phyloP scores from a whole-genome alignment of 2,329 filamentous ascomycete species.

The Immersiporthe knoxdaviesiana region DNA sequence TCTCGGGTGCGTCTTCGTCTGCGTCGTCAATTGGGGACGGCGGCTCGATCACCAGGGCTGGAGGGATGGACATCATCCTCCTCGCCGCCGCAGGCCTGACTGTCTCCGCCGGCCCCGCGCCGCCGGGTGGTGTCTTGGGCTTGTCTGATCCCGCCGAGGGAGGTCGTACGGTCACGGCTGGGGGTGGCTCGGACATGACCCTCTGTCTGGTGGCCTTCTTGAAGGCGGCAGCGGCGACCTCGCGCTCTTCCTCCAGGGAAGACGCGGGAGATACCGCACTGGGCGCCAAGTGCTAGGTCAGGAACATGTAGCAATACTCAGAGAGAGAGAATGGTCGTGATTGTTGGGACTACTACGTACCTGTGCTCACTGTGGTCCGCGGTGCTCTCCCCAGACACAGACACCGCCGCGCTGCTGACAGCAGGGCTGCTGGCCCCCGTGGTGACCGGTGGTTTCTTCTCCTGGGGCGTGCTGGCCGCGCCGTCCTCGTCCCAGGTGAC shows the following conservation, averaged over 20 bases:
- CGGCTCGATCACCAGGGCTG: slow-evolving; percentile 5
- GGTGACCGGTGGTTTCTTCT: not conserved
- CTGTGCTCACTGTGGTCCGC: slow-evolving; percentile 20
- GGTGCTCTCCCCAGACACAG: slow-evolving; percentile 25
- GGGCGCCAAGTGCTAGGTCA: not conserved
- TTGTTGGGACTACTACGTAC: too few species aligned
- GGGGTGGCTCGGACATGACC: slow-evolving; percentile 7
- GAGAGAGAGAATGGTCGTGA: too few species aligned
- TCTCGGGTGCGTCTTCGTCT: not conserved
- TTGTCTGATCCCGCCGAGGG: slow-evolving; percentile 4
- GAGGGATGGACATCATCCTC: slow-evolving; percentile 2
- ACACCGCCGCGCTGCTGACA: slow-evolving; percentile 20
- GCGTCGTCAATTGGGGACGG: slow-evolving; percentile 7
- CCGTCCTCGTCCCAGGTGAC: slow-evolving; percentile 36
- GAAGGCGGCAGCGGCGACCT: slow-evolving; percentile 9
- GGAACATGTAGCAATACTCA: not conserved
- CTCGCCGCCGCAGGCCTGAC: not conserved
- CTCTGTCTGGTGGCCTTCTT: slow-evolving; percentile 2
- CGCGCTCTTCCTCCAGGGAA: slow-evolving; percentile 8
- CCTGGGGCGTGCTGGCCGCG: not conserved
- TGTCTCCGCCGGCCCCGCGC: not conserved
- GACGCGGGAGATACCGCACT: slow-evolving; percentile 10
- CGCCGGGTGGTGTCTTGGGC: not conserved
- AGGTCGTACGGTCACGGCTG: slow-evolving; percentile 7
- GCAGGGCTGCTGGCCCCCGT: slow-evolving; percentile 23